Evolutionary conservation across 768 basidiomycete genomes (phyloP), one percentile per base, ranked within the genome.

Genomic region (Pluteus cervinus): DNA sequence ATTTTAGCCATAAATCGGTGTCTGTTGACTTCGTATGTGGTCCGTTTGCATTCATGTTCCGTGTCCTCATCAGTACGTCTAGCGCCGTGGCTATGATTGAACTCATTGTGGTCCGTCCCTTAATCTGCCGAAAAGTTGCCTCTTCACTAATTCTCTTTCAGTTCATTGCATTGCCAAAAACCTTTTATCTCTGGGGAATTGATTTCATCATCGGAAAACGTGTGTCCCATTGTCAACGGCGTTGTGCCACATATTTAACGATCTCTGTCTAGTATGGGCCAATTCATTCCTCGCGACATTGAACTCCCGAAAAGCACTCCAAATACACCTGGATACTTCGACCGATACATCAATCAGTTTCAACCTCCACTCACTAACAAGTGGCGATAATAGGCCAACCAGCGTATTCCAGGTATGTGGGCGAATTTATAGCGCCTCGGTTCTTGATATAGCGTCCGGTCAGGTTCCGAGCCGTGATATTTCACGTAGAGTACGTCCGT

Each of bases 131-230:
- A 14, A 24, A 16, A 15, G 20, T 31, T 24, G 15, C 15, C 22
- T 28, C 9, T 15, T 26, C 14, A 29, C n/a, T 23, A 11, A 40
- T n/a, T 0, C 3, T 10, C 23, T 23, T n/a, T 22, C 24, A 70
- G 56, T 73, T 73, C 47, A 50, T 60, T 11, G 52, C 55, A 2
- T 45, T 62, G 21, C 71, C 71, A 3, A 48, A 65, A 34, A 63
- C 69, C 4, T 62, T 73, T 25, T 74, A 69, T 47, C 61, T 61
- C 15, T 60, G 72, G 41, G 69, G 66, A 2, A 61, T 74, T 34
- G 73, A 74, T 48, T 73, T 75, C 41, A 53, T 71, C 22, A 68
- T 74, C 37, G 73, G 73, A 39, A 74, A 74, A 60, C 47, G 71
- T 68, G 44, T 23, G 64, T 53, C 1, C 33, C 15, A 17, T 21